phyloP scores from a whole-genome alignment of 2,329 filamentous ascomycete genomes.

The Orbilia ellipsospora region DNA sequence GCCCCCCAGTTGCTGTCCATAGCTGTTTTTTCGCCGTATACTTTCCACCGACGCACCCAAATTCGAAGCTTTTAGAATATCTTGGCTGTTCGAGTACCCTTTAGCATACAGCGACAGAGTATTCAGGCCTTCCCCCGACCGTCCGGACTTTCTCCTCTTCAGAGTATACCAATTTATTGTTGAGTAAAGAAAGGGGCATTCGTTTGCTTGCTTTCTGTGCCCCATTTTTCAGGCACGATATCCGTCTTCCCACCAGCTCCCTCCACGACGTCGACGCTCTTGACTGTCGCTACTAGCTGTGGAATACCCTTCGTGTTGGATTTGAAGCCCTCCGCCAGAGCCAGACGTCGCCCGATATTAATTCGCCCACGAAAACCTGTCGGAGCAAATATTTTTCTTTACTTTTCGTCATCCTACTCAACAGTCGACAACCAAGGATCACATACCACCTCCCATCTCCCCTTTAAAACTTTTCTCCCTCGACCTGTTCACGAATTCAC shows the following conservation, averaged over 20 bases:
- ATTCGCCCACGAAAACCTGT: conserved; percentile 8
- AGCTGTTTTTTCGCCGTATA: conserved; percentile 16
- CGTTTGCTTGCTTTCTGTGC: conserved; percentile 22
- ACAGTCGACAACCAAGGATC: background rate
- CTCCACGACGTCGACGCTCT: conserved; percentile 8
- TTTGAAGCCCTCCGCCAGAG: conserved; percentile 6
- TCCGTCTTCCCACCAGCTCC: background rate
- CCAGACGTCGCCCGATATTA: background rate
- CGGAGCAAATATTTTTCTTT: conserved; percentile 11
- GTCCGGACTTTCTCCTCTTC: too few species aligned
- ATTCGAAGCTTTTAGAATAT: conserved; percentile 10
- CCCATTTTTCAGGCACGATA: too few species aligned
- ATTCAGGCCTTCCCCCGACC: background rate
- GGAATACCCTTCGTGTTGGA: background rate
- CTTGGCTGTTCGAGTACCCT: too few species aligned
- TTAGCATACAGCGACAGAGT: background rate
- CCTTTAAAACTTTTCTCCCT: background rate
- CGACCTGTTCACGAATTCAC: background rate
- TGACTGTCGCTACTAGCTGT: background rate
- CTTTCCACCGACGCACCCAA: conserved; percentile 6
- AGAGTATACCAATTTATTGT: background rate
- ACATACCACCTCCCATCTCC: conserved; percentile 1
- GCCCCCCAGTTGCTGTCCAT: conserved; percentile 8
- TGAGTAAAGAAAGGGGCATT: conserved; percentile 47
- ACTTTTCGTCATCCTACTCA: conserved; percentile 5